phyloP scores from a whole-genome alignment of 306 rosid genomes.

The Canavalia ensiformis region DNA sequence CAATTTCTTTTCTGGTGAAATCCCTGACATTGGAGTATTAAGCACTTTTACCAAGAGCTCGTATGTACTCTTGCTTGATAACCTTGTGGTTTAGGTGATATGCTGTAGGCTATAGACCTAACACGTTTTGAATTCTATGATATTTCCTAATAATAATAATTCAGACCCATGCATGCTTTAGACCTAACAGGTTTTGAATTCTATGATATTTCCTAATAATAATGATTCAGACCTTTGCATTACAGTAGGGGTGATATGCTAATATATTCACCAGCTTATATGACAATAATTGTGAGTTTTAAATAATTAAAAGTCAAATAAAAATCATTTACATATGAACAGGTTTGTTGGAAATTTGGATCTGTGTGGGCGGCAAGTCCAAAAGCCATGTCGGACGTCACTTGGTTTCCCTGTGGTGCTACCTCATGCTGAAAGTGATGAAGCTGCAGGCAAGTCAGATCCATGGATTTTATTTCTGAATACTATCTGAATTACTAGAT shows the following conservation, averaged over 20 bases:
- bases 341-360: conserved; percentile 88
- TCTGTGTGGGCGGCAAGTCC: conserved; percentile 94
- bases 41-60: conserved; percentile 83
- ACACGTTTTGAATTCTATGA: background rate
- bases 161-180: background rate
- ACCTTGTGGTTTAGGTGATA: background rate
- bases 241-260: background rate
- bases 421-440: conserved; percentile 89
- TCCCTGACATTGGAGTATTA: conserved; percentile 89
- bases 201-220: background rate
- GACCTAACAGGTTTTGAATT: background rate
- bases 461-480: conserved; percentile 16
- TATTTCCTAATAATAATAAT: background rate
- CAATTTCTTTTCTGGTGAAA: conserved; percentile 92
- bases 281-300: background rate
- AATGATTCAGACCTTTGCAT: background rate
- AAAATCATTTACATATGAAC: conserved; percentile 3
- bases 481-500: background rate
- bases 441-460: conserved; percentile 78
- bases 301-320: background rate
- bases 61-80: conserved; percentile 57
- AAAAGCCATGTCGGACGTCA: conserved; percentile 88
- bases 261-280: conserved; percentile 16
- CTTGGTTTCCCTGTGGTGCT: conserved; percentile 94
- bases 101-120: background rate